These are phyloP conservation scores for Aspergillus tubingensis DNA, from an alignment of 2,329 filamentous ascomycete genomes.

Conservation along the genomic window DNA sequence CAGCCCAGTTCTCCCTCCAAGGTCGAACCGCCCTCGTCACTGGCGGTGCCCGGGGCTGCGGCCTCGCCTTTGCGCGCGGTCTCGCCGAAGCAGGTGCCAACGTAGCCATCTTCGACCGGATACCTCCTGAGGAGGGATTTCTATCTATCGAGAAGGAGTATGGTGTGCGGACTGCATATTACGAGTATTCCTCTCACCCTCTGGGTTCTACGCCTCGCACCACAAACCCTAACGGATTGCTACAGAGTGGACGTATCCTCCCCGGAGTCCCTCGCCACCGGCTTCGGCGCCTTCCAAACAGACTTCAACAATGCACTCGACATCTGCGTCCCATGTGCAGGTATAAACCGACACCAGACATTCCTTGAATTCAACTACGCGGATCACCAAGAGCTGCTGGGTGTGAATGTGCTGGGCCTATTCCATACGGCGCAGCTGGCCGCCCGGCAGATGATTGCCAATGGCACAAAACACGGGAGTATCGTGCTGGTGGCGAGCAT, in stretches of 20 bases:
- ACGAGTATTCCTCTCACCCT: constrained; percentile 30
- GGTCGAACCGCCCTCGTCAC: constrained; percentile 52
- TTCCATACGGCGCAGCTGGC: constrained; percentile 53
- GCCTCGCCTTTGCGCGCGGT: constrained; percentile 48
- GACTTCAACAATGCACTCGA: constrained; percentile 44
- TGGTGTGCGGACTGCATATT: constrained; percentile 46
- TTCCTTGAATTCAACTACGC: constrained; percentile 50
- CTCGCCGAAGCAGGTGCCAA: constrained; percentile 52
- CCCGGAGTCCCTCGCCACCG: constrained; percentile 31
- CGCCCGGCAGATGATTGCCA: constrained; percentile 55
- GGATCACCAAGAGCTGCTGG: constrained; percentile 45
- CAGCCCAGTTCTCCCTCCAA: constrained; percentile 50
- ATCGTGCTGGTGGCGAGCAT: constrained; percentile 59
- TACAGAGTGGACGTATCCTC: constrained; percentile 45
- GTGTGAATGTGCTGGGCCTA: constrained; percentile 49
- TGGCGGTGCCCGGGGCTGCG: constrained; percentile 50
- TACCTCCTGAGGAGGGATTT: constrained; percentile 43
- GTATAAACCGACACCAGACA: constrained; percentile 48
- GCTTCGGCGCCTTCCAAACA: constrained; percentile 36
- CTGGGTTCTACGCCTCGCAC: too few relatives aligned
- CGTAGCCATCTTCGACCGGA: constrained; percentile 51
- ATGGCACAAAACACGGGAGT: constrained; percentile 53
- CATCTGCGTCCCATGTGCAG: constrained; percentile 50
- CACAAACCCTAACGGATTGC: background rate
- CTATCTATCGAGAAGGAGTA: constrained; percentile 44